Conservation (phyloP, 441 rosid species). For the Croton setiger region DNA sequence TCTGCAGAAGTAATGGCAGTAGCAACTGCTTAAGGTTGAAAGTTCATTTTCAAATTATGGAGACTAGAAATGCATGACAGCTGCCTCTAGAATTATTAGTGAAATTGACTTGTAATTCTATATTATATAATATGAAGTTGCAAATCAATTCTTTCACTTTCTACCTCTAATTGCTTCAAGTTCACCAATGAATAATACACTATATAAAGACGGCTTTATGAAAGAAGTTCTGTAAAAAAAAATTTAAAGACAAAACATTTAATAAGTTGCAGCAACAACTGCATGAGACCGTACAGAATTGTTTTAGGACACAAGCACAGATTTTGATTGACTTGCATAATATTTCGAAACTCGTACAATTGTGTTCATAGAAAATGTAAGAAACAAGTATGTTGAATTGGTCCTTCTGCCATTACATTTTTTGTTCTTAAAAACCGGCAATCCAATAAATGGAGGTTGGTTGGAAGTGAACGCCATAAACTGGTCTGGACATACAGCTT, state of each 20-base stretch:
- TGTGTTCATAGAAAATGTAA: background rate
- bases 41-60: too few relatives aligned
- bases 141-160: background rate
- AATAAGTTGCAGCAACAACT: background rate
- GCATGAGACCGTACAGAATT: too few relatives aligned
- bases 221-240: background rate
- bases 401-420: too few relatives aligned
- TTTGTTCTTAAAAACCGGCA: too few relatives aligned
- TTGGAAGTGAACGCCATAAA: conserved; percentile 8
- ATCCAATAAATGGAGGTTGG: too few relatives aligned
- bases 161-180: background rate
- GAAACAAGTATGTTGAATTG: background rate
- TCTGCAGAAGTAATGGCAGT: background rate
- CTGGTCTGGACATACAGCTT: background rate
- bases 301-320: background rate
- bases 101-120: background rate
- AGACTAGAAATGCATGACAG: background rate
- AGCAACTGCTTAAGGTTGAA: background rate
- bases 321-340: background rate
- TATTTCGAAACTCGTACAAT: background rate
- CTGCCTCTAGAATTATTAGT: background rate
- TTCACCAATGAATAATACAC: background rate
- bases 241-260: background rate
- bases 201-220: background rate
- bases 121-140: background rate